Evolutionary conservation across 805 yeast species (phyloP).

Genomic region (Saccharomyces mikatae): DNA sequence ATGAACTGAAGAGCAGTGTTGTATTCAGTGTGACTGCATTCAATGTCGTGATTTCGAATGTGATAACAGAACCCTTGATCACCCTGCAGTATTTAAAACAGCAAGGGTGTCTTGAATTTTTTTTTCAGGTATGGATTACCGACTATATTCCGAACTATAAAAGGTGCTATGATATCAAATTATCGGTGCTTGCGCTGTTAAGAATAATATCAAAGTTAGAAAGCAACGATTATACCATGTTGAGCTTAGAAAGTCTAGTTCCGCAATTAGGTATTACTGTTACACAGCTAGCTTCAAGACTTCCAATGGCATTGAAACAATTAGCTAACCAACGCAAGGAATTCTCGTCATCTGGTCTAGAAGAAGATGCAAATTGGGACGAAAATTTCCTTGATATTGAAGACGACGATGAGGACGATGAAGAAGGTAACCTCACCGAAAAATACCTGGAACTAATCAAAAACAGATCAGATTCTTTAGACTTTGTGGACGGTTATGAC

Average conservation of each 20-base stretch:
- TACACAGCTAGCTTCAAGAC: constrained; percentile 43
- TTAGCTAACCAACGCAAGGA: constrained; percentile 57
- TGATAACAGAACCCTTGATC: constrained; percentile 50
- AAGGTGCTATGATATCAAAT: constrained; percentile 74
- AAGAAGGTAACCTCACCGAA: constrained; percentile 29
- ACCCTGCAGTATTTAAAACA: constrained; percentile 46
- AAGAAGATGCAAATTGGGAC: constrained; percentile 24
- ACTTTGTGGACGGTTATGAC: constrained; percentile 29
- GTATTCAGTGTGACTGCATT: constrained; percentile 29
- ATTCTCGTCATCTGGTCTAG: constrained; percentile 35
- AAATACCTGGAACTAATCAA: constrained; percentile 44
- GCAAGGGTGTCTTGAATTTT: constrained; percentile 36
- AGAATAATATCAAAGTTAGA: constrained; percentile 33
- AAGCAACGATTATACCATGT: constrained; percentile 23
- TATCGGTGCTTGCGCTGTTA: constrained; percentile 61
- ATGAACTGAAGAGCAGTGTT: constrained; percentile 19
- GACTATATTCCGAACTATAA: constrained; percentile 40
- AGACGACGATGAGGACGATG: constrained; percentile 33
- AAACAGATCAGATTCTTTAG: constrained; percentile 34
- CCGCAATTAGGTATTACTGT: constrained; percentile 45
- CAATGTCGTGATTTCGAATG: constrained; percentile 55
- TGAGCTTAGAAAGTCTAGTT: constrained; percentile 33
- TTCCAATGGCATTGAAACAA: constrained; percentile 65
- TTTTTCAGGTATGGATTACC: constrained; percentile 41
- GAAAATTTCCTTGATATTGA: constrained; percentile 24